phyloP scores from a whole-genome alignment of 2,329 filamentous ascomycete genomes.

The Stagonosporopsis tanaceti region DNA sequence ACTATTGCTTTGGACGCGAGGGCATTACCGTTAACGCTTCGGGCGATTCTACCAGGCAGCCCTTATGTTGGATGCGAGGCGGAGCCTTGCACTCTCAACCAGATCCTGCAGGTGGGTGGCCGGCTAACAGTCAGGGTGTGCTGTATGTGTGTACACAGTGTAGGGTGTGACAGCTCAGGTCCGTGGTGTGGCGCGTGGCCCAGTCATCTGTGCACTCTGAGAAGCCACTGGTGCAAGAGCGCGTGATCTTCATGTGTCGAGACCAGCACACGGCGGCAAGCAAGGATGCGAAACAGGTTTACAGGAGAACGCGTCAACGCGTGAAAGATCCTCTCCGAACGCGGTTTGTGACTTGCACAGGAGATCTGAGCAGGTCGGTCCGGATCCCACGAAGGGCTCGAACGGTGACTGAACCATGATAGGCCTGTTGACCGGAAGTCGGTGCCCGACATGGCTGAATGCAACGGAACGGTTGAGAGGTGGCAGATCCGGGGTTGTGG shows the following conservation, averaged over 20 bases:
- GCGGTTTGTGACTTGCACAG: slow-evolving; percentile 28
- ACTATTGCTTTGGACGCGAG: slow-evolving; percentile 2
- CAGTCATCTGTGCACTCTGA: slow-evolving; percentile 21
- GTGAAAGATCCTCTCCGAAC: slow-evolving; percentile 17
- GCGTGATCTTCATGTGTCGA: slow-evolving; percentile 9
- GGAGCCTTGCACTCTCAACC: neutral
- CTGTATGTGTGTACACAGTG: neutral
- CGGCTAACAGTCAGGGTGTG: slow-evolving; percentile 6
- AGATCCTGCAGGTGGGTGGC: slow-evolving; percentile 14
- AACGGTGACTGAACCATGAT: slow-evolving; percentile 7
- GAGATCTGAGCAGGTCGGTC: slow-evolving; percentile 4
- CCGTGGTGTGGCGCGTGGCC: slow-evolving; percentile 30
- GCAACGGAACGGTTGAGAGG: slow-evolving; percentile 7
- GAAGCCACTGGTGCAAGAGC: slow-evolving; percentile 7
- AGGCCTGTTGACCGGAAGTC: slow-evolving; percentile 16
- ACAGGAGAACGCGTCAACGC: slow-evolving; percentile 1
- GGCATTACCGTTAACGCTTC: neutral
- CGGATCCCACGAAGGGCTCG: slow-evolving; percentile 3
- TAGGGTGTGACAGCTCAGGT: slow-evolving; percentile 2
- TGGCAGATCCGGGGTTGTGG: slow-evolving; percentile 14
- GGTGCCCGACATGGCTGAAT: slow-evolving; percentile 24
- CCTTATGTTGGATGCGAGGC: neutral
- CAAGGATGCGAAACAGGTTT: slow-evolving; percentile 9
- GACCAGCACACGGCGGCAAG: slow-evolving; percentile 2
- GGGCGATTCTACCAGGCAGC: slow-evolving; percentile 3